Conservation (phyloP, 108 stramenopile species). For the Fragilaria crotonensis region DNA sequence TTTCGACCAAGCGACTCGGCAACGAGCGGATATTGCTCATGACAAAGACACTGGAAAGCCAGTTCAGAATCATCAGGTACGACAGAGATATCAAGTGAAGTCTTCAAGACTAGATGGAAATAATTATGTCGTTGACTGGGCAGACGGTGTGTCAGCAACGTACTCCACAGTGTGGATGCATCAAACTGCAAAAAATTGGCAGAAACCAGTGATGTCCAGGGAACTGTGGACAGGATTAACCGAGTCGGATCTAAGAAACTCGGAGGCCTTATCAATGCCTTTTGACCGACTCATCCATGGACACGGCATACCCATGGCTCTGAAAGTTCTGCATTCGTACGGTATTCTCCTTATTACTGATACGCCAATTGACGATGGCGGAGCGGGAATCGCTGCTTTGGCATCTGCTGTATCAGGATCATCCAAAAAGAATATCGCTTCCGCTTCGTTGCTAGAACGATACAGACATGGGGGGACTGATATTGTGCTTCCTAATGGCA, state of each 20-base stretch:
- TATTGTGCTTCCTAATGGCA: constrained; percentile 24
- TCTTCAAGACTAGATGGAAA: constrained; percentile 1
- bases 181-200: constrained; percentile 19
- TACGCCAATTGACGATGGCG: constrained; percentile 45
- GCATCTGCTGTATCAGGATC: constrained; percentile 49
- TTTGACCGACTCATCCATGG: constrained; percentile 36
- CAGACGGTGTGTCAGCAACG: constrained; percentile 26
- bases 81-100: constrained; percentile 9
- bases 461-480: constrained; percentile 19
- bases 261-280: constrained; percentile 32
- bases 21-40: constrained; percentile 57
- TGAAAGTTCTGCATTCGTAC: constrained; percentile 56
- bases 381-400: constrained; percentile 35
- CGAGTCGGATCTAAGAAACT: constrained; percentile 41
- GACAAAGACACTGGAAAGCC: constrained; percentile 52
- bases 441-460: constrained; percentile 18
- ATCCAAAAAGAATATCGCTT: constrained; percentile 16
- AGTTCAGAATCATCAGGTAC: neutral
- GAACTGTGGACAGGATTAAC: constrained; percentile 47
- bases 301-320: constrained; percentile 29
- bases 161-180: constrained; percentile 36
- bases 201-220: constrained; percentile 6
- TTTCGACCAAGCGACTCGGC: constrained; percentile 55
- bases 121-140: constrained; percentile 23
- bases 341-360: constrained; percentile 63